Percentiles rank a stretch among this genome's conserved stretches.
Evolutionary conservation across 176 grass and related monocot genomes (phyloP).

Genomic region (Oryza longistaminata): DNA sequence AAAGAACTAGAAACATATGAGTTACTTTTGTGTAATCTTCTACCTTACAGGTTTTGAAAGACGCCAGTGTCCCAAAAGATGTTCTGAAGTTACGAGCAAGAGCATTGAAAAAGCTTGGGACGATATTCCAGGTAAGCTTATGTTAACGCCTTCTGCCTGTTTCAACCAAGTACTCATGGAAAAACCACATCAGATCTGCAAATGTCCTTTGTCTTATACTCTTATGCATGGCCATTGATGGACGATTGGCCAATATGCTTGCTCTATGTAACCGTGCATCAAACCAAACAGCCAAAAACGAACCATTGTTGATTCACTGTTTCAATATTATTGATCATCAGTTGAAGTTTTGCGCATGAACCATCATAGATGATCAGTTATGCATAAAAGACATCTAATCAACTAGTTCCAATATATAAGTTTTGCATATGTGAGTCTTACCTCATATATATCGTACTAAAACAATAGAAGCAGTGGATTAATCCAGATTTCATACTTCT

Average conservation of each 20-base stretch:
- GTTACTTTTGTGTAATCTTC: background rate
- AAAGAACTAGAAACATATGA: background rate
- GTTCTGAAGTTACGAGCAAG: constrained; percentile 72
- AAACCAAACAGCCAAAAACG: background rate
- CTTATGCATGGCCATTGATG: background rate
- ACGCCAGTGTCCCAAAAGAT: constrained; percentile 73
- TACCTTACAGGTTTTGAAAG: constrained; percentile 77
- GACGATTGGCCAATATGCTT: background rate
- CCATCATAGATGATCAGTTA: background rate
- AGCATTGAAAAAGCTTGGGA: constrained; percentile 89
- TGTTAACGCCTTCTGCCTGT: background rate
- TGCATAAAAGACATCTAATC: background rate
- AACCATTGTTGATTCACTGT: background rate
- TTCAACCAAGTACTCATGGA: background rate
- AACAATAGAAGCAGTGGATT: background rate
- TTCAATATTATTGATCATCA: background rate
- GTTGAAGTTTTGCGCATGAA: background rate
- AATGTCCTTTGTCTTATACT: background rate
- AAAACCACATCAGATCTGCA: background rate
- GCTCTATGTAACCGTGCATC: background rate
- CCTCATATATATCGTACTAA: background rate
- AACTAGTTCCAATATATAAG: background rate
- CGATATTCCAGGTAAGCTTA: constrained; percentile 80
- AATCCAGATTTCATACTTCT: background rate
- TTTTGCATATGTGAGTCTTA: background rate